phyloP scores from a whole-genome alignment of 495 filamentous ascomycete genomes.

The Penicillium goetzii region DNA sequence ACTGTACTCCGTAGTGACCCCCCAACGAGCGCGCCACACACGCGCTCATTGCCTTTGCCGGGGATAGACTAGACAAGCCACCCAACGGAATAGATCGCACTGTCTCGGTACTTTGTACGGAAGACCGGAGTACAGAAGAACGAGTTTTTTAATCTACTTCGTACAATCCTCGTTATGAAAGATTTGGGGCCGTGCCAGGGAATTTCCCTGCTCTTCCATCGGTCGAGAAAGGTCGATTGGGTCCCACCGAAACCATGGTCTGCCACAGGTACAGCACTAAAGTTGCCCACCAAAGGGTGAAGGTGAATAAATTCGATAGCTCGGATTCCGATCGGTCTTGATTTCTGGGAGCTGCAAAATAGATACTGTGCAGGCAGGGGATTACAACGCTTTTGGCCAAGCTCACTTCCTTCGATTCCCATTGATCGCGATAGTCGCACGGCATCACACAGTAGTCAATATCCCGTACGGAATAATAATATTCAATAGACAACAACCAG shows the following conservation, averaged over 20 bases:
- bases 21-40: neutral
- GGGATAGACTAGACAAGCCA: neutral
- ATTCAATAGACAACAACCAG: neutral
- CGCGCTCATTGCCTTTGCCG: slow-evolving; percentile 1
- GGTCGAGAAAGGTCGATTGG: slow-evolving; percentile 4
- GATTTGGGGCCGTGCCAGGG: neutral
- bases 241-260: slow-evolving; percentile 12
- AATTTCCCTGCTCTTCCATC: slow-evolving; percentile 4
- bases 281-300: neutral
- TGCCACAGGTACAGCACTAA: slow-evolving; percentile 9
- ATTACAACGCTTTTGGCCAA: neutral
- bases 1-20: too few species aligned
- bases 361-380: neutral
- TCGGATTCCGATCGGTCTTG: neutral
- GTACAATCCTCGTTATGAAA: neutral
- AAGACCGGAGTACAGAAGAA: neutral
- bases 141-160: neutral
- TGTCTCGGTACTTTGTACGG: neutral
- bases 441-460: neutral
- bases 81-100: neutral
- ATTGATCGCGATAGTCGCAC: neutral
- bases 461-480: neutral
- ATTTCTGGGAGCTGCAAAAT: neutral
- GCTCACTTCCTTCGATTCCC: neutral
- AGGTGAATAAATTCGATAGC: neutral